Evolutionary conservation across 208 protist genomes (phyloP).

Genomic region (Wallacemonas collosoma): DNA sequence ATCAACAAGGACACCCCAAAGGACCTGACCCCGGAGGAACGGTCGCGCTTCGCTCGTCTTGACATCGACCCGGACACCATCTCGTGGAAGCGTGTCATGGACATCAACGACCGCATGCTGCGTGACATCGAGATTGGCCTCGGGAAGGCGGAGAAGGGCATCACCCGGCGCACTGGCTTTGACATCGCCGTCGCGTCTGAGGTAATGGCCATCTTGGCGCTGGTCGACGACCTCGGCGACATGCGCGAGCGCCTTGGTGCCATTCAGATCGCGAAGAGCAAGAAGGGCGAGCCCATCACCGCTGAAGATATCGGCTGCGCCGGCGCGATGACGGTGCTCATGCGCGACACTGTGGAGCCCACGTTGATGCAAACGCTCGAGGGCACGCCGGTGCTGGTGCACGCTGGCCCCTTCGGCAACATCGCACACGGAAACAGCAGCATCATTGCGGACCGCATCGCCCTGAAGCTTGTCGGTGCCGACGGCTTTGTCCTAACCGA

Average conservation of each 20-base stretch:
- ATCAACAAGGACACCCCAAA: slow-evolving; percentile 93
- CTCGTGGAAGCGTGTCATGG: slow-evolving; percentile 97
- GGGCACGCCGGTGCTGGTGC: slow-evolving; percentile 95
- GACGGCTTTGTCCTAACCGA: slow-evolving; percentile 97
- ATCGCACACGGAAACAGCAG: slow-evolving; percentile 99
- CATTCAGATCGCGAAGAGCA: slow-evolving; percentile 87
- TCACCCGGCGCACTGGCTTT: slow-evolving; percentile 91
- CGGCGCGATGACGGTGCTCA: slow-evolving; percentile 95
- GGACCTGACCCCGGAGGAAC: slow-evolving; percentile 90
- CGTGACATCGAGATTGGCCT: slow-evolving; percentile 96
- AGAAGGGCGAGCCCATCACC: slow-evolving; percentile 79
- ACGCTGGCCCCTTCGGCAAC: slow-evolving; percentile 99
- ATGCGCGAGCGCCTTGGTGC: slow-evolving; percentile 91
- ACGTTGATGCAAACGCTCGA: slow-evolving; percentile 98
- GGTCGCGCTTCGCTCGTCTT: slow-evolving; percentile 92
- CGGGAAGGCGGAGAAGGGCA: slow-evolving; percentile 89
- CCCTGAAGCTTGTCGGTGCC: slow-evolving; percentile 94
- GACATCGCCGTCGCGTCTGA: slow-evolving; percentile 98
- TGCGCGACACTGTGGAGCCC: slow-evolving; percentile 96
- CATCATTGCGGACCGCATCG: slow-evolving; percentile 96
- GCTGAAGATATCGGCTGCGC: slow-evolving; percentile 92
- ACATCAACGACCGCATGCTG: slow-evolving; percentile 97
- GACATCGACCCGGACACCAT: slow-evolving; percentile 96
- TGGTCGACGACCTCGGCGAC: slow-evolving; percentile 92
- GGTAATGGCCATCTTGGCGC: slow-evolving; percentile 98